Base-by-base conservation (phyloP, 75 land plant species). In the Isoetes taiwanensis region DNA sequence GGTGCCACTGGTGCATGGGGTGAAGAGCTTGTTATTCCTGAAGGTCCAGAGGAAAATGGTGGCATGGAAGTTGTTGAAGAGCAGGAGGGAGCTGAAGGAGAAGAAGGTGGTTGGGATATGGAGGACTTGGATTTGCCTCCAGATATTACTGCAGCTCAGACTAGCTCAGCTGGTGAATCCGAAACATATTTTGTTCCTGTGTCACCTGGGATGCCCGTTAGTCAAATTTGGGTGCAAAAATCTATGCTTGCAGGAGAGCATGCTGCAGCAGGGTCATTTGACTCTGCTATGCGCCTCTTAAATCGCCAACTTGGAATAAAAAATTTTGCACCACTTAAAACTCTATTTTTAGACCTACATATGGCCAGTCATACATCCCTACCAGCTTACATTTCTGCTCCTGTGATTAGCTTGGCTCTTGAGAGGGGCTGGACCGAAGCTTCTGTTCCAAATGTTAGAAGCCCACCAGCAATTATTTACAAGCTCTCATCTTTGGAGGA, bases 241-340 rank as follows among this genome's bases (percentile, higher is more conserved):
- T 80, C 81, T 19, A 74, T 77, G 59, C 72, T 80, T 31, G 84
- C 84, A 10, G 83, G 73, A 40, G 84, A 80, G 29, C 84, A 80
- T 71, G 84, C 69, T 27, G 82, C 81, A 54, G 84, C 84, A 17
- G 84, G 84, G 3, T 68, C 82, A 38, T 80, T 78, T 57, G 82
- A 80, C 53, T 65, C 81, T 41, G 84, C 82, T 19, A 69, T 80
- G 75, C 68, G 78, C 14, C 71, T 80, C 39, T 41, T 80, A 24
- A 74, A 31, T 55, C 62, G 84, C 11, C 84, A 80, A 33, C 52
- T 80, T 30, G 84, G 84, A 14, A 74, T 80, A 17, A 65, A 39
- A 25, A 74, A 80, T 53, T 80, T 80, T 50, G 27, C 55, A 33
- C 84, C 78, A 17, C 29, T 80, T 53, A 77, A 43, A 40, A 25